Evolutionary conservation across 1,284 basidiomycete genomes (phyloP).

Genomic region (Heimioporus retisporus): DNA sequence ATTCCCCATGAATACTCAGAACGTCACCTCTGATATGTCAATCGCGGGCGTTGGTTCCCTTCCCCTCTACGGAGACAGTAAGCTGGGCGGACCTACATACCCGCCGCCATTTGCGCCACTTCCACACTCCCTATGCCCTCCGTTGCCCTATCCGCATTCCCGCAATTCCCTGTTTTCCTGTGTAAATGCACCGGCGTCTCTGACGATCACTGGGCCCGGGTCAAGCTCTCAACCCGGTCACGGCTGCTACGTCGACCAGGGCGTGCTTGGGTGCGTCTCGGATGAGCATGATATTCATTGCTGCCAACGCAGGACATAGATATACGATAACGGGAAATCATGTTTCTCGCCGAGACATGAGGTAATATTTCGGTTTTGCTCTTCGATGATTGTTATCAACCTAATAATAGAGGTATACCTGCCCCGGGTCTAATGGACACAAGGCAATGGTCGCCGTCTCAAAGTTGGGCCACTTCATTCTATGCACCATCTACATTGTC

Average conservation of each 20-base stretch:
- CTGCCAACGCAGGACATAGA: conserved; percentile 2
- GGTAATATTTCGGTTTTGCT: background rate
- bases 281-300: background rate
- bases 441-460: background rate
- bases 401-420: background rate
- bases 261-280: conserved; percentile 1
- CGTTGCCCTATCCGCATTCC: too few species aligned
- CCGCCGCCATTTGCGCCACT: too few species aligned
- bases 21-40: too few species aligned
- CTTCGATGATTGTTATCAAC: background rate
- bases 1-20: too few species aligned
- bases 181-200: too few species aligned
- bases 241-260: background rate
- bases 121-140: too few species aligned
- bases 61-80: too few species aligned
- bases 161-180: too few species aligned
- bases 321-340: too few species aligned
- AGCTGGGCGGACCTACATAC: too few species aligned
- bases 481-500: background rate
- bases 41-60: too few species aligned
- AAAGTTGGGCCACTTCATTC: background rate
- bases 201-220: too few species aligned
- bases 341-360: background rate
- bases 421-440: background rate
- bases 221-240: background rate